phyloP scores from a whole-genome alignment of 2,329 filamentous ascomycete species.

The Beauveria medogensis region DNA sequence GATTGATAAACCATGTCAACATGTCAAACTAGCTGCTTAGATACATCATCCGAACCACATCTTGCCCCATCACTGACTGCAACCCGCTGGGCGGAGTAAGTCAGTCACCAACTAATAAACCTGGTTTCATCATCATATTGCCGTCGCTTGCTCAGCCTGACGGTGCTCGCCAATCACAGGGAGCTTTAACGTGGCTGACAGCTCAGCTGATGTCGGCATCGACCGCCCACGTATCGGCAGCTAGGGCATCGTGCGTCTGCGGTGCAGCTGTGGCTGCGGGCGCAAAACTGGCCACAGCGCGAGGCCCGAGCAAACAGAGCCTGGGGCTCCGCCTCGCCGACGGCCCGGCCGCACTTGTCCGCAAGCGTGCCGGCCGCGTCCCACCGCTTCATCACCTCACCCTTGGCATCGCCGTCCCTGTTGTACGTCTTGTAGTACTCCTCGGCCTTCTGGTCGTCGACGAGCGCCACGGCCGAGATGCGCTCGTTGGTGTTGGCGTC shows the following conservation, averaged over 20 bases:
- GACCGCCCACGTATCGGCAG: slow-evolving; percentile 9
- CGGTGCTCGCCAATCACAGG: background rate
- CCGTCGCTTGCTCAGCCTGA: background rate
- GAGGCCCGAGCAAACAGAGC: slow-evolving; percentile 6
- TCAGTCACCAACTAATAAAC: background rate
- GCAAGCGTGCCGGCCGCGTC: background rate
- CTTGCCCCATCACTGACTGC: background rate
- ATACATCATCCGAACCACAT: background rate
- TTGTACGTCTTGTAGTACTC: background rate
- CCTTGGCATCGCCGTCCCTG: background rate
- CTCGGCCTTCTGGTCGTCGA: background rate
- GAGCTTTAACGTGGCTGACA: slow-evolving; percentile 1
- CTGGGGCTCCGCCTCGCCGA: background rate
- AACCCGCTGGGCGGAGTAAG: background rate
- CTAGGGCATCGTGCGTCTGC: background rate
- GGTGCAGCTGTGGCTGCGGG: slow-evolving; percentile 10
- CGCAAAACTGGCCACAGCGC: slow-evolving; percentile 12
- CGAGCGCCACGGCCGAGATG: background rate
- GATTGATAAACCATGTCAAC: no score
- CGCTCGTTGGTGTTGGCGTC: background rate
- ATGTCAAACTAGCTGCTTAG: background rate
- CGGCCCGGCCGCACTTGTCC: background rate
- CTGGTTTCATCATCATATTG: background rate
- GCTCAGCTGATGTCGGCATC: slow-evolving; percentile 8
- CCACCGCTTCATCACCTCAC: background rate